phyloP scores from a whole-genome alignment of 2,329 filamentous ascomycete species.

The Fusarium penzigii region DNA sequence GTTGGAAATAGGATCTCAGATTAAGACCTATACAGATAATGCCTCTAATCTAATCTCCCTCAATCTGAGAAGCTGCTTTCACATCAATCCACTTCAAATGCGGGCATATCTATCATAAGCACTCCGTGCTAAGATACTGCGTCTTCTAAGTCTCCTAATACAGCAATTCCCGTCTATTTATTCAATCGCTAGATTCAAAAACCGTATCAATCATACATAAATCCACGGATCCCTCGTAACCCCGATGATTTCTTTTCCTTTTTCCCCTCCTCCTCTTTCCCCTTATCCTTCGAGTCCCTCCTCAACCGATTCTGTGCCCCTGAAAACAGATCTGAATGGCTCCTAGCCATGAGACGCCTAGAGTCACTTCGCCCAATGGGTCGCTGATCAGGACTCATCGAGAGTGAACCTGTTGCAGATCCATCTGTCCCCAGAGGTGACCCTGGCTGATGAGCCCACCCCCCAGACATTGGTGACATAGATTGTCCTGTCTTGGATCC shows the following conservation, averaged over 20 bases:
- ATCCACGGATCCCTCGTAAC: constrained; percentile 44
- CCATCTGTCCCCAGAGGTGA: constrained; percentile 40
- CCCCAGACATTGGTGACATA: constrained; percentile 31
- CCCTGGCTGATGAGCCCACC: constrained; percentile 37
- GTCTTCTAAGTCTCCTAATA: too few species aligned
- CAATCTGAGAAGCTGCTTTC: too few species aligned
- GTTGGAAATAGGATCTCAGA: neutral
- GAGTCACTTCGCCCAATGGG: constrained; percentile 49
- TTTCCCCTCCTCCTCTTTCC: constrained; percentile 41
- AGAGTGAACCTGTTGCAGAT: constrained; percentile 26
- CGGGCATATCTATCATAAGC: too few species aligned
- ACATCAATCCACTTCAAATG: too few species aligned
- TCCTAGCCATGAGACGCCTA: constrained; percentile 17
- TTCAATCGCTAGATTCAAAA: constrained; percentile 3
- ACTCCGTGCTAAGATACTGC: too few species aligned
- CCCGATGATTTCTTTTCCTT: constrained; percentile 41
- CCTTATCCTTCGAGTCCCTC: constrained; percentile 52
- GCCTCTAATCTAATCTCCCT: too few species aligned
- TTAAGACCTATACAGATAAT: too few species aligned
- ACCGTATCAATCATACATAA: constrained; percentile 32
- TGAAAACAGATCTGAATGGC: constrained; percentile 28
- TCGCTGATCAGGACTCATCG: constrained; percentile 42
- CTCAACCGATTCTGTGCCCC: constrained; percentile 50
- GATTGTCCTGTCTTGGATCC: constrained; percentile 34
- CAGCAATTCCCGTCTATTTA: too few species aligned